Conservation (phyloP, 2,329 filamentous ascomycete genomes). For the Fusarium newnesense region DNA sequence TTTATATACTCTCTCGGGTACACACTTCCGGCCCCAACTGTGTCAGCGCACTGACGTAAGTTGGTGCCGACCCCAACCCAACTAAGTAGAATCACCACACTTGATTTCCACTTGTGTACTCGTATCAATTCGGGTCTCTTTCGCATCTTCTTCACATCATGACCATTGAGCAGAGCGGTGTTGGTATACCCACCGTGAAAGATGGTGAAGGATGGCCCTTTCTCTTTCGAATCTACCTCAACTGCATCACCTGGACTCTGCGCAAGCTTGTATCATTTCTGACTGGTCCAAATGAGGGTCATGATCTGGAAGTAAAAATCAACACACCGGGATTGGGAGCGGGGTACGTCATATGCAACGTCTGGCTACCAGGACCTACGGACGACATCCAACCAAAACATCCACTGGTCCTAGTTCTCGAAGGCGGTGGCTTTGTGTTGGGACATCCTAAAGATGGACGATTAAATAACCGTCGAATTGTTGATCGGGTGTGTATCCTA, state of each 20-base stretch:
- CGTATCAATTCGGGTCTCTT: background rate
- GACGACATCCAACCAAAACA: fast-evolving
- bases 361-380: background rate
- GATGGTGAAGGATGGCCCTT: background rate
- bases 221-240: background rate
- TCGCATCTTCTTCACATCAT: fast-evolving
- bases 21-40: too few relatives aligned
- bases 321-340: fast-evolving
- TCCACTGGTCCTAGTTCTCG: background rate
- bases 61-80: background rate
- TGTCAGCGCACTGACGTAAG: background rate
- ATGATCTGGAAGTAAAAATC: fast-evolving
- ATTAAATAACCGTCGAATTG: background rate
- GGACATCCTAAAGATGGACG: background rate
- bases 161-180: fast-evolving
- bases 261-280: background rate
- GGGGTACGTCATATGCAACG: fast-evolving
- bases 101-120: too few relatives aligned
- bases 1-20: too few relatives aligned
- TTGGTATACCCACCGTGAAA: fast-evolving
- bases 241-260: background rate
- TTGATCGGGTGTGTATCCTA: fast-evolving
- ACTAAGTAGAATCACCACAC: too few relatives aligned
- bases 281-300: background rate
- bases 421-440: background rate